Percentiles rank a stretch among this genome's conserved stretches.
Conservation (phyloP, 2,329 filamentous ascomycete genomes). For the Aspergillus fructus region DNA sequence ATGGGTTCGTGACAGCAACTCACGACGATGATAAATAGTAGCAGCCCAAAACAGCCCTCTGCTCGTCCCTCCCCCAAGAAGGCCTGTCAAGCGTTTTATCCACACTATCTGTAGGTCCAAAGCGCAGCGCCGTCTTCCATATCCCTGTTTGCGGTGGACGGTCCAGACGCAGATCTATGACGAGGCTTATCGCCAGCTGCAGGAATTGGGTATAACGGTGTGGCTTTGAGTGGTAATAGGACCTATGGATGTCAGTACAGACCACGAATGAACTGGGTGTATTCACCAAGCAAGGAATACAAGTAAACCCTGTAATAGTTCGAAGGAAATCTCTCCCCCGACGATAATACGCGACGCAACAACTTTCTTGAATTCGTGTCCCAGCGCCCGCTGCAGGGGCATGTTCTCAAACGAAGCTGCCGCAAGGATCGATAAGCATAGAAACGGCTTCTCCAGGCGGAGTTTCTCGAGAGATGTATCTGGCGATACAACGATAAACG, state of each 20-base stretch:
- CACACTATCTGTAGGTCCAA: neutral
- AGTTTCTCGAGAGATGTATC: neutral
- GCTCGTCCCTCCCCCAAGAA: neutral
- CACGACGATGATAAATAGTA: neutral
- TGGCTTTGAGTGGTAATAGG: neutral
- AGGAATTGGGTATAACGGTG: neutral
- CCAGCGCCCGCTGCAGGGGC: neutral
- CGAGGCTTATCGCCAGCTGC: neutral
- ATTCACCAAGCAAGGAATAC: neutral
- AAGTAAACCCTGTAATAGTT: neutral
- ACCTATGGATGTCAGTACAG: neutral
- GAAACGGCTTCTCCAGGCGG: neutral
- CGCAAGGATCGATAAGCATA: neutral
- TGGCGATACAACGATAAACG: neutral
- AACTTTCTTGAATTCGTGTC: neutral
- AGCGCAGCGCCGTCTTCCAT: neutral
- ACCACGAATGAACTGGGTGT: too few relatives aligned
- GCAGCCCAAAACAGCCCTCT: neutral
- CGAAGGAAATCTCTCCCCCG: neutral
- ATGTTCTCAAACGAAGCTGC: neutral
- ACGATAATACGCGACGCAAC: neutral
- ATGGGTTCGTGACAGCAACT: neutral
- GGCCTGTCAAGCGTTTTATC: neutral
- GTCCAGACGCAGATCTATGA: neutral
- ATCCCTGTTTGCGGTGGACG: neutral